Percentiles rank a stretch among this genome's conserved stretches.
phyloP scores from a whole-genome alignment of 352 stramenopile species.

The Phytophthora melonis region DNA sequence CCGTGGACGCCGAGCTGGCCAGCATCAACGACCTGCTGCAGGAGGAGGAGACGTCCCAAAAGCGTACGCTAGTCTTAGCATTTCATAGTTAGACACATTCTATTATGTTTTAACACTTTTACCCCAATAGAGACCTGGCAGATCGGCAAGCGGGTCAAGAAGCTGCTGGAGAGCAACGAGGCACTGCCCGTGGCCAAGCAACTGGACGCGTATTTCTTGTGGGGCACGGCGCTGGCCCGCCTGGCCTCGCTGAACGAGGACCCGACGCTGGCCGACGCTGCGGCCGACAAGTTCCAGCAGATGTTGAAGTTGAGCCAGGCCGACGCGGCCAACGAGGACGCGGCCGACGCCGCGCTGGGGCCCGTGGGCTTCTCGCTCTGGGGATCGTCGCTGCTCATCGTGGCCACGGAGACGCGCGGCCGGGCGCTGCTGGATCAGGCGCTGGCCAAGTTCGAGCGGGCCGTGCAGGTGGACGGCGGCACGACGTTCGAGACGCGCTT shows the following conservation, averaged over 20 bases:
- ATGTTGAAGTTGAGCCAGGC: slow-evolving; percentile 54
- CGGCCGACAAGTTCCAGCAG: slow-evolving; percentile 85
- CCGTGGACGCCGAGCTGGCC: slow-evolving; percentile 47
- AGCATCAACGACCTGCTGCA: slow-evolving; percentile 70
- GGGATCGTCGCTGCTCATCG: slow-evolving; percentile 78
- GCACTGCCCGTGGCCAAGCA: slow-evolving; percentile 59
- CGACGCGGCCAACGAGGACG: slow-evolving; percentile 31
- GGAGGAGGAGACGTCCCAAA: slow-evolving; percentile 71
- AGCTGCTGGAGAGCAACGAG: slow-evolving; percentile 71
- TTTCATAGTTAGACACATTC: not conserved
- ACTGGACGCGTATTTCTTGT: slow-evolving; percentile 83
- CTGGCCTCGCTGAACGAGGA: slow-evolving; percentile 83
- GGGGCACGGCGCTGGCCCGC: slow-evolving; percentile 78
- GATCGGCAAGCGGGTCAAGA: slow-evolving; percentile 88
- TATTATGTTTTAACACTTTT: slow-evolving; percentile 1
- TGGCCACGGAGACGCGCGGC: slow-evolving; percentile 76
- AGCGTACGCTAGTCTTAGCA: slow-evolving; percentile 33
- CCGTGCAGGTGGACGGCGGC: slow-evolving; percentile 81
- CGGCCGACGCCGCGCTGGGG: slow-evolving; percentile 69
- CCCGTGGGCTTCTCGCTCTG: slow-evolving; percentile 83
- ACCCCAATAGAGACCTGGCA: slow-evolving; percentile 75
- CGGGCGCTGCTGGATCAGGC: slow-evolving; percentile 65
- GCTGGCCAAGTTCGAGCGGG: slow-evolving; percentile 71
- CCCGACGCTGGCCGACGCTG: slow-evolving; percentile 71
- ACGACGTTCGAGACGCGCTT: slow-evolving; percentile 87